Evolutionary conservation across 1,139 yeast genomes (phyloP), one percentile per base, ranked within the genome.

Genomic region (Magnusiomyces paraingens): DNA sequence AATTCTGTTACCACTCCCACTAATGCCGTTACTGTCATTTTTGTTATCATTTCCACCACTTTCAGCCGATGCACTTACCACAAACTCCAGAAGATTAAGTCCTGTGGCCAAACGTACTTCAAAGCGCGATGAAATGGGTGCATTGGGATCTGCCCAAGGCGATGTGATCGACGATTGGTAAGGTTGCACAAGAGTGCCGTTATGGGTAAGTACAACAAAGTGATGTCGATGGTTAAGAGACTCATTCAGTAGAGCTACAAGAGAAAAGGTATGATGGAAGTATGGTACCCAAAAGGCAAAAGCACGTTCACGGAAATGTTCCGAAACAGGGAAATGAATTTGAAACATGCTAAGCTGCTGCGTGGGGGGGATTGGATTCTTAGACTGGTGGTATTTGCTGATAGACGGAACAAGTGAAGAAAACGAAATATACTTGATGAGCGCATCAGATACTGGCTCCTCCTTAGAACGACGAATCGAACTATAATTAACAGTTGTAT

Each of bases 251-350:
- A 43, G 20, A 5, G 20, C 29, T 20, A 11, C 22, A 3, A 43
- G 20, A 26, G 46, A 10, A 43, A 43, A 43, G 12, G 46, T 43
- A 15, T 43, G 46, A 14, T 20, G 32, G 17, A 20, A 43, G 20
- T 43, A 43, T 6, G 46, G 46, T 6, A 43, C 46, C 46, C 46
- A 43, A 14, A 43, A 18, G 15, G 46, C 21, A 43, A 43, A 43
- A 15, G 15, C 22, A 3, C 46, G 46, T 14, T 43, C 20, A 6
- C 21, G 10, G n/a, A 43, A 43, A 14, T 29, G 32, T 6, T 20
- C 35, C 2, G 46, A 43, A 3, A 12, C 35, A 5, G 46, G 46
- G 17, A 43, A 43, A 11, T 43, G 21, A 3, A 43, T 6, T 22
- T 43, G 46, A n/a, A 43, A 8, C 21, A 12, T 43, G 35, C 32